Base-by-base conservation (phyloP, 345 rosid genomes). In the Hypericum androsaemum region DNA sequence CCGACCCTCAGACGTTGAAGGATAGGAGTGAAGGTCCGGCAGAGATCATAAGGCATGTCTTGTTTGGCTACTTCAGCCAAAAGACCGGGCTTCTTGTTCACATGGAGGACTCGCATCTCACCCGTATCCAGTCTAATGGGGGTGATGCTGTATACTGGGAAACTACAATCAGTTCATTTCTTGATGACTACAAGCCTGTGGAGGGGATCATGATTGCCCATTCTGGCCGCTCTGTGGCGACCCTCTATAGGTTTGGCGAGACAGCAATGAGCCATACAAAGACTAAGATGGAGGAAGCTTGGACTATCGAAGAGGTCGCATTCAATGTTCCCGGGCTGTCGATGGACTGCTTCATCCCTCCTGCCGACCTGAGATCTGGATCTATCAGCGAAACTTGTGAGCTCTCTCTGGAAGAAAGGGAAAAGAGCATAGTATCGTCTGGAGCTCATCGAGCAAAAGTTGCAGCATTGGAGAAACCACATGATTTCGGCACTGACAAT, bases 201-300 rank as follows among this genome's bases (percentile, higher is more conserved):
- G 98, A 87, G 64, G 96, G 98, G 53, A 80, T 87, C 57, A 84
- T 89, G 96, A 82, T 89, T 7, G 98, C 98, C 42, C 96, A 87
- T 72, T 87, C 96, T 0, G 96, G 98, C 5, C 87, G 74, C 15
- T 82, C 96, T 3, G 82, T 80, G 37, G 94, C 84, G 67, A 84
- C 90, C 32, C 92, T 87, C 57, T 89, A 82, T 69, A 76, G 95
- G 69, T 89, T 89, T 43, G 98, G 95, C 5, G 92, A 87, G 75
- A 70, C 65, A 48, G 89, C 89, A 3, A 81, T 74, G 94, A 89
- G 97, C 73, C 90, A 77, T 63, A 58, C 53, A 3, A 68, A 54
- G 52, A 62, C 72, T 0, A 50, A 50, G 38, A 32, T 50, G 54
- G 54, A 37, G 36, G 54, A 28, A 50, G 38, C 39, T 50, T 89